Base-by-base conservation (phyloP, 805 yeast genomes). In the Lipomyces anomalus region DNA sequence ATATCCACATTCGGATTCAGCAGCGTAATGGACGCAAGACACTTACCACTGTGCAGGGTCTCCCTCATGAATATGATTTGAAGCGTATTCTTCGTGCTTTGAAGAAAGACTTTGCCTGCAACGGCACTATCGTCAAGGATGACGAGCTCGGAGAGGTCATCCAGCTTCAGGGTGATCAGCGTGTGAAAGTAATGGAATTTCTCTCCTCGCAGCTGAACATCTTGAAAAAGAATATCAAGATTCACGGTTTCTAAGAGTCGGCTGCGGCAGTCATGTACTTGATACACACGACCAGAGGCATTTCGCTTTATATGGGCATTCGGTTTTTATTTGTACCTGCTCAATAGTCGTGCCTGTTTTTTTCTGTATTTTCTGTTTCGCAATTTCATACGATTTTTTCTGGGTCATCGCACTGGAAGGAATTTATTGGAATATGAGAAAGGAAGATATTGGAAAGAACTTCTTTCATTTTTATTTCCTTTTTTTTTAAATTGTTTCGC, bases 11-110 rank as follows among this genome's bases (percentile, higher is more conserved):
- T 69, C 94, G 98, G 78, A 90, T 94, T 68, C 98, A 90, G 73
- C 98, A 90, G 75, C 90, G 98, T 77, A 90, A 92, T 75, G 98
- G 98, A 67, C 89, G 97, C 74, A 90, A 90, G 73, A 90, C 97
- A 55, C 79, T 90, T 67, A 90, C 98, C 57, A 90, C 98, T 35
- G 97, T 90, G 53, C 97, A 92, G 74, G 98, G 98, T 65, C 78
- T 90, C 52, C 97, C 97, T 56, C 80, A 71, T 54, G 97, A 92
- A 69, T 90, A 87, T 70, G 98, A 90, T 67, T 74, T 84, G 67
- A 90, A 90, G 76, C 86, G 90, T 66, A 88, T 90, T 61, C 75
- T 90, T 61, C 86, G 87, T 69, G 95, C 87, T 49, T 75, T 90
- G 64, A 90, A 92, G 79, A 92, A 92, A 71, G 97, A 92, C 67